A percentile compares a stretch with the other conserved stretches of the same genome.
Conservation (phyloP, 1,284 basidiomycete species). For the Puccinia polysora region DNA sequence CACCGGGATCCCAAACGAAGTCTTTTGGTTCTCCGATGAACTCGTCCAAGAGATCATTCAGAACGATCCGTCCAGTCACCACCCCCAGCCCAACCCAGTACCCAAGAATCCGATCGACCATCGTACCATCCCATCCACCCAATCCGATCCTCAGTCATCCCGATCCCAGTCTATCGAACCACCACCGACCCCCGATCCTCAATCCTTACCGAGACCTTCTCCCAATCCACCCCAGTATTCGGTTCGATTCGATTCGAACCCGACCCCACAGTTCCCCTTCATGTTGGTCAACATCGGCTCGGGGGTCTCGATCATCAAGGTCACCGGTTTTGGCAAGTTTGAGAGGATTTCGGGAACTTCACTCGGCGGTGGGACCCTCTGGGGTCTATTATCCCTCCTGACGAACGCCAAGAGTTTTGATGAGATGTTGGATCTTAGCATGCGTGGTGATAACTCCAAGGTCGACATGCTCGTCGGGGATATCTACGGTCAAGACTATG, state of each 20-base stretch:
- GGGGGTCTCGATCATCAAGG: constrained; percentile 94
- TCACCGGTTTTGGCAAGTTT: constrained; percentile 88
- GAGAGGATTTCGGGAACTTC: constrained; percentile 97
- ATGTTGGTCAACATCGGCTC: constrained; percentile 97
- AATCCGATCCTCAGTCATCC: constrained; percentile 33
- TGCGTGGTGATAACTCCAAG: constrained; percentile 82
- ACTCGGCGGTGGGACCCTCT: constrained; percentile 97
- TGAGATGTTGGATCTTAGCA: constrained; percentile 92
- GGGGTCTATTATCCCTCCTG: constrained; percentile 88
- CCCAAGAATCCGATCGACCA: constrained; percentile 6
- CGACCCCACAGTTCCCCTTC: constrained; percentile 77
- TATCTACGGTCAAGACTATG: constrained; percentile 94
- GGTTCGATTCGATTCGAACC: constrained; percentile 74
- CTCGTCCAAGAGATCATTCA: constrained; percentile 81
- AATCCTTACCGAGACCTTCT: constrained; percentile 83
- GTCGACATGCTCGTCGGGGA: constrained; percentile 99
- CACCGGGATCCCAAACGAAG: constrained; percentile 91
- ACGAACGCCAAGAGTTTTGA: constrained; percentile 96
- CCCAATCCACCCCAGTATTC: constrained; percentile 85
- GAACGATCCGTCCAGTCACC: constrained; percentile 51
- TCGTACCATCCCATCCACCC: constrained; percentile 17
- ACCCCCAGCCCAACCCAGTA: constrained; percentile 23
- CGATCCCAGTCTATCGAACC: constrained; percentile 48
- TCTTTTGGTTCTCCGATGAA: constrained; percentile 98
- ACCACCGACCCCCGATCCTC: no score